Conservation (phyloP, 495 filamentous ascomycete genomes). For the Neurospora pannonica region DNA sequence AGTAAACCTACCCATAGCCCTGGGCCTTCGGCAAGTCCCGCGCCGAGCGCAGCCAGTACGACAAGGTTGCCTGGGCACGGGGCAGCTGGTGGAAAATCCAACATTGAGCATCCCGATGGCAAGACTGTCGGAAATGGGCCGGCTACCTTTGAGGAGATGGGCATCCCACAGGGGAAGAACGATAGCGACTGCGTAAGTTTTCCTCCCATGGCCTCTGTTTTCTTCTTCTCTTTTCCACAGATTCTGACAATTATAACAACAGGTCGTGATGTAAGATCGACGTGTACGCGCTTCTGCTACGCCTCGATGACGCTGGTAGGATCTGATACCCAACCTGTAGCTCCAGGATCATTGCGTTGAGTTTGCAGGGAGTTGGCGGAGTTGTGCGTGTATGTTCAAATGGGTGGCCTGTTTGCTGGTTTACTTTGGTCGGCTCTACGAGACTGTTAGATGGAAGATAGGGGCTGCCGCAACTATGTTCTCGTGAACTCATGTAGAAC, state of each 20-base stretch:
- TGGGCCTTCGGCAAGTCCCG: slow-evolving; percentile 18
- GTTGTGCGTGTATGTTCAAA: neutral
- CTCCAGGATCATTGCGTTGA: neutral
- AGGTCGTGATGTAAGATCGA: slow-evolving; percentile 17
- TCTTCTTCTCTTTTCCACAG: neutral
- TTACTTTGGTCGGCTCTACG: neutral
- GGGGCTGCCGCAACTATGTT: neutral
- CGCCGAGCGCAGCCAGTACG: slow-evolving; percentile 18
- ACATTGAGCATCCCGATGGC: slow-evolving; percentile 18
- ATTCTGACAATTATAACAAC: slow-evolving; percentile 2
- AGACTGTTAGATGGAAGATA: neutral
- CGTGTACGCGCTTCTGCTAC: neutral
- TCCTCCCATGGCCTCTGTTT: neutral
- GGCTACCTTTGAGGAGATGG: slow-evolving; percentile 98
- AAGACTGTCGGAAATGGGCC: slow-evolving; percentile 68
- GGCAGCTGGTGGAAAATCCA: neutral
- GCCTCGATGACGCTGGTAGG: neutral
- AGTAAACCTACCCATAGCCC: slow-evolving; percentile 20
- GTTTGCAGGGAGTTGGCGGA: neutral
- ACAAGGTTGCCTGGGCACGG: slow-evolving; percentile 10
- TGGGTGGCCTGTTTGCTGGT: neutral
- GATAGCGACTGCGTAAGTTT: slow-evolving; percentile 83
- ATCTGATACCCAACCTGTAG: neutral
- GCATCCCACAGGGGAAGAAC: slow-evolving; percentile 68
- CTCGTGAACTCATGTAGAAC: neutral